A percentile compares a stretch with the other conserved stretches of the same genome.
These are phyloP conservation scores for Neobulgaria alba DNA, from an alignment of 2,329 filamentous ascomycete genomes.

Conservation along the genomic window DNA sequence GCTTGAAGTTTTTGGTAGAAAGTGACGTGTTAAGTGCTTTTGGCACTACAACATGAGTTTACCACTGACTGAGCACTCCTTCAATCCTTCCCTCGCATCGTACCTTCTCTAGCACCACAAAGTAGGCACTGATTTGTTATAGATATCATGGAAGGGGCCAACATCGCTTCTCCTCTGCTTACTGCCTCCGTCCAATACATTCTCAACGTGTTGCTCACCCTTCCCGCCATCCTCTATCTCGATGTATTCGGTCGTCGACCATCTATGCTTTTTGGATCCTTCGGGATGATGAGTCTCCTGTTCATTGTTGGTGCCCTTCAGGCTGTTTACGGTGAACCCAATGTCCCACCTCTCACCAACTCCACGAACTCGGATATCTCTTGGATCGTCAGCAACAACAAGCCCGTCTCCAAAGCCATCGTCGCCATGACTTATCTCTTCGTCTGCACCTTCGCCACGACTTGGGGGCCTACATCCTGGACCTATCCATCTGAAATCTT, in stretches of 20 bases:
- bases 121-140: conserved; percentile 6
- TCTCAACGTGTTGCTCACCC: conserved; percentile 71
- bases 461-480: conserved; percentile 43
- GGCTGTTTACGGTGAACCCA: conserved; percentile 47
- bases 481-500: conserved; percentile 61
- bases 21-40: no score
- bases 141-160: conserved; percentile 60
- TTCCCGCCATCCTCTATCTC: conserved; percentile 66
- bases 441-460: conserved; percentile 58
- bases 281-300: conserved; percentile 54
- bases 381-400: conserved; percentile 47
- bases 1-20: no score
- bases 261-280: conserved; percentile 54
- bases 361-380: conserved; percentile 40
- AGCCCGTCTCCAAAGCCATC: conserved; percentile 50
- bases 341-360: conserved; percentile 32
- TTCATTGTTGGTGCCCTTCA: conserved; percentile 56
- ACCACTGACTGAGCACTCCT: background rate
- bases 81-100: no score
- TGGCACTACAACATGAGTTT: no score
- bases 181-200: conserved; percentile 65
- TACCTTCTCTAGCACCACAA: no score
- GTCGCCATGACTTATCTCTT: conserved; percentile 66
- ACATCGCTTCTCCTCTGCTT: conserved; percentile 49
- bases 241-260: conserved; percentile 67